Conservation (phyloP, 1,139 yeast species). For the Taphrina wiesneri region DNA sequence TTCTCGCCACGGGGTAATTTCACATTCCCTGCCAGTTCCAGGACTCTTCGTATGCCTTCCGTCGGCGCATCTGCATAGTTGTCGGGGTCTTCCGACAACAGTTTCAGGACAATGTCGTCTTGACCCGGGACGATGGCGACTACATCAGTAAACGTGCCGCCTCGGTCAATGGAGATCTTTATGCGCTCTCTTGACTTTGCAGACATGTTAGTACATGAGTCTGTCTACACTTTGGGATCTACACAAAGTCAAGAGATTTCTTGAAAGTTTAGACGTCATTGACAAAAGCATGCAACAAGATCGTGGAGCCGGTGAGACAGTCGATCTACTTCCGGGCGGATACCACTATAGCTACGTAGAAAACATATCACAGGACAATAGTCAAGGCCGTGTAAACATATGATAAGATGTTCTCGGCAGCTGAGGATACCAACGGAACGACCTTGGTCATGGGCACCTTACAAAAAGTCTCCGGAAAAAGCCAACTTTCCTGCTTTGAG, state of each 20-base stretch:
- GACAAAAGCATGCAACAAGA: neutral
- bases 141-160: constrained; percentile 86
- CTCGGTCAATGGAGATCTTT: constrained; percentile 46
- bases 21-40: constrained; percentile 50
- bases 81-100: constrained; percentile 81
- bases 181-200: constrained; percentile 10
- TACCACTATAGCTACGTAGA: neutral
- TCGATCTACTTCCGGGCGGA: no score
- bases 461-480: constrained; percentile 9
- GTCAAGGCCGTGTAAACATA: neutral
- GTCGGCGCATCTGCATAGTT: constrained; percentile 88
- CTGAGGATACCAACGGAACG: constrained; percentile 24
- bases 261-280: no score
- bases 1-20: constrained; percentile 46
- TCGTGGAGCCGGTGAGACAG: constrained; percentile 7
- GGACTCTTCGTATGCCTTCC: constrained; percentile 79
- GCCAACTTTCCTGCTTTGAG: constrained; percentile 40
- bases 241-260: no score
- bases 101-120: constrained; percentile 61
- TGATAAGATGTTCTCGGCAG: constrained; percentile 1
- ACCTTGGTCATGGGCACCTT: constrained; percentile 32
- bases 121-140: constrained; percentile 52
- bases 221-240: neutral
- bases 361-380: neutral
- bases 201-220: neutral